These are phyloP conservation scores for Cercophora scortea DNA, from an alignment of 495 filamentous ascomycete genomes.

Conservation along the genomic window DNA sequence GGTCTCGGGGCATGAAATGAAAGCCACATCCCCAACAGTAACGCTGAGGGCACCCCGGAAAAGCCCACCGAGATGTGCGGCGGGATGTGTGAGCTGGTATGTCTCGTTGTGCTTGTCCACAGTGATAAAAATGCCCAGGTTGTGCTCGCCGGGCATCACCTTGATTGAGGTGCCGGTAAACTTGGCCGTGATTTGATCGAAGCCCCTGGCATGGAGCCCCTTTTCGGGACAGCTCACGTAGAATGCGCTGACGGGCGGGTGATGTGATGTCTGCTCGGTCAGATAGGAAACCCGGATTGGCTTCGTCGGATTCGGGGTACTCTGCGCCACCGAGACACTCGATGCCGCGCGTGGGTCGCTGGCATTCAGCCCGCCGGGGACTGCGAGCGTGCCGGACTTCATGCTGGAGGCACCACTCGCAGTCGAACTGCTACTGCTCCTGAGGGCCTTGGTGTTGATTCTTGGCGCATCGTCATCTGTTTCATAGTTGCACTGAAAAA, in stretches of 20 bases:
- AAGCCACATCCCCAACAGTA: conserved; percentile 80
- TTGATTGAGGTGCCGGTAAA: conserved; percentile 93
- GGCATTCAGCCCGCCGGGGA: conserved; percentile 16
- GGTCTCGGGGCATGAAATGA: conserved; percentile 77
- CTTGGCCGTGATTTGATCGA: conserved; percentile 93
- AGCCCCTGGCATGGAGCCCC: conserved; percentile 80
- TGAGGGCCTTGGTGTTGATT: conserved; percentile 35
- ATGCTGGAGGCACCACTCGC: conserved; percentile 42
- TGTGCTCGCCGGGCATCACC: conserved; percentile 85
- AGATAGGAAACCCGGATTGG: conserved; percentile 79
- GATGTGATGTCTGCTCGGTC: conserved; percentile 97
- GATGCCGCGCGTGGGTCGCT: conserved; percentile 29
- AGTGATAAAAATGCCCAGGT: conserved; percentile 91
- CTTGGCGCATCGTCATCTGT: conserved; percentile 58
- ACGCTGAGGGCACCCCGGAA: conserved; percentile 75
- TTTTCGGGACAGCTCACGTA: conserved; percentile 89
- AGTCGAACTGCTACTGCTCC: conserved; percentile 18
- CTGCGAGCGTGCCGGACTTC: conserved; percentile 33
- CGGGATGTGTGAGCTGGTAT: conserved; percentile 90
- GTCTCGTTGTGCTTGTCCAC: conserved; percentile 75
- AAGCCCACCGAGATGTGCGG: conserved; percentile 85
- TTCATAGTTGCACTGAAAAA: conserved; percentile 79
- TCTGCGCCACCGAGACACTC: conserved; percentile 36
- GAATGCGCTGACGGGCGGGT: conserved; percentile 95
- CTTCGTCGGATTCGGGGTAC: conserved; percentile 29